Conservation (phyloP, 176 grass and related monocot species). For the Ensete ventricosum region DNA sequence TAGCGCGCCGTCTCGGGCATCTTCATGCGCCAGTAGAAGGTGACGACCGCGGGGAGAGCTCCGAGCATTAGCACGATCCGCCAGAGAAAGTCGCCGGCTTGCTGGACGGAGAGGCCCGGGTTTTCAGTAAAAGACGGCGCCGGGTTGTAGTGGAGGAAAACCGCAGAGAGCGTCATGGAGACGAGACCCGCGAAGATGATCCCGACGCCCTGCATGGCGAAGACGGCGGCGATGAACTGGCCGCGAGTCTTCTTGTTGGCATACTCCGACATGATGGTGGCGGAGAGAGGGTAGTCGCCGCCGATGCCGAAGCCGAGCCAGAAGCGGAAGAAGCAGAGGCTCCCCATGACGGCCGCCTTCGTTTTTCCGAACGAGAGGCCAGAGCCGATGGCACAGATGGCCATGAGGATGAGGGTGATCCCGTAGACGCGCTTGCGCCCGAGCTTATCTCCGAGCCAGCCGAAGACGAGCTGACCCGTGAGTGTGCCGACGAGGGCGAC, state of each 20-base stretch:
- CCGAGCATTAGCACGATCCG: slow-evolving; percentile 38
- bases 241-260: slow-evolving; percentile 57
- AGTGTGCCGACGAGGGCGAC: slow-evolving; percentile 38
- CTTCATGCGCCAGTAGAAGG: slow-evolving; percentile 14
- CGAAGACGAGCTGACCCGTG: slow-evolving; percentile 38
- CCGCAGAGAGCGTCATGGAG: slow-evolving; percentile 32
- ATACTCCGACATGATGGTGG: slow-evolving; percentile 79
- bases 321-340: slow-evolving; percentile 54
- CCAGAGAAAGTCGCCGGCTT: slow-evolving; percentile 30
- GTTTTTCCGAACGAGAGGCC: slow-evolving; percentile 19
- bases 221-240: slow-evolving; percentile 66
- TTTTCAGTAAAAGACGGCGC: slow-evolving; percentile 2
- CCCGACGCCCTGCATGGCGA: slow-evolving; percentile 71
- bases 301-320: slow-evolving; percentile 56
- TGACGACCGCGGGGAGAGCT: slow-evolving; percentile 25
- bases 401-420: slow-evolving; percentile 22
- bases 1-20: slow-evolving; percentile 10
- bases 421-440: slow-evolving; percentile 27
- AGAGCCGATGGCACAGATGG: slow-evolving; percentile 9
- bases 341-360: slow-evolving; percentile 27
- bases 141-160: slow-evolving; percentile 22
- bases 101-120: not conserved
- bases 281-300: slow-evolving; percentile 49
- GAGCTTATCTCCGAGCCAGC: slow-evolving; percentile 30
- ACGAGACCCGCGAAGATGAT: slow-evolving; percentile 51